Base-by-base conservation (phyloP, 441 rosid species). In the Jatropha podagrica region DNA sequence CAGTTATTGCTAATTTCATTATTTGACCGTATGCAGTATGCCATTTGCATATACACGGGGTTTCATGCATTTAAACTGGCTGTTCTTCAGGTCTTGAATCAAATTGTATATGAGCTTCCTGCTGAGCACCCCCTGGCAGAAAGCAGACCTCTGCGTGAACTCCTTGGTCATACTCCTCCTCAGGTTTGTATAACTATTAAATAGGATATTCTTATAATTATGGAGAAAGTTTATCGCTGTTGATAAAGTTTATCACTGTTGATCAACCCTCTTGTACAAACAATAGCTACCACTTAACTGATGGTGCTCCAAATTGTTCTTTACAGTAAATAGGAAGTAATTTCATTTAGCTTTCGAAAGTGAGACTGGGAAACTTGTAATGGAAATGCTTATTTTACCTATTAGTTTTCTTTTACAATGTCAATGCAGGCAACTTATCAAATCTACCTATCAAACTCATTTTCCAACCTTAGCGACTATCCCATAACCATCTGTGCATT, bases 41-140 rank as follows among this genome's bases (percentile, higher is more conserved):
- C 5, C 7, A 51, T 11, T 13, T 67, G 60, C 69, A 51, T 54
- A 56, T 46, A 20, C 44, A 20, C 26, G 60, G 46, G 32, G 63
- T n/a, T 82, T 73, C 70, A 17, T 74, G 27, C 65, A 46, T 23
- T 63, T 59, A 32, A 59, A 59, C 37, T 37, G 40, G 62, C 67
- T 8, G 77, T 40, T 71, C 52, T 76, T 81, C 88, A 94, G 99
- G 84, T 96, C 81, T 84, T 96, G 80, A 96, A 96, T 83, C 97
- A 96, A 91, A 96, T 96, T 78, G 96, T 94, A 0, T 96, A 93
- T 0, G 99, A 94, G 83, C 92, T 96, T 78, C 98, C 99, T 67
- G 91, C 97, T 40, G 99, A 96, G 73, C 98, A 96, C 76, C 99
- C 97, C 0, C 82, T 96, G 70, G 85, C 98, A 68, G 91, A 76